Base-by-base conservation (phyloP, 2,329 filamentous ascomycete species). In the Pseudomassariella vexata region DNA sequence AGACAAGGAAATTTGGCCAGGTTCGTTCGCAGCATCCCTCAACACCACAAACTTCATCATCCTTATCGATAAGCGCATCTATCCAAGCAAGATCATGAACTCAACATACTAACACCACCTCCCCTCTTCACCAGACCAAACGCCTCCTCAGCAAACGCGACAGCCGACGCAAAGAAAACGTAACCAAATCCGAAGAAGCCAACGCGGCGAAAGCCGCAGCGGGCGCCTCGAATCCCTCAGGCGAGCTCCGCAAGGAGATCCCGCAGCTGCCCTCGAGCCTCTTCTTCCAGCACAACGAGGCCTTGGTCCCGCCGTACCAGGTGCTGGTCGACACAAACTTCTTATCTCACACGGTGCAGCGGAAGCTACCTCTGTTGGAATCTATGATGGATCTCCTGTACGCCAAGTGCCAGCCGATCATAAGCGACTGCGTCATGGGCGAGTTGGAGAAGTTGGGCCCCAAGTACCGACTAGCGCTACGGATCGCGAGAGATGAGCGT, bases 301-400 rank as follows among this genome's bases (percentile, higher is more conserved):
- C 85, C 32, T 76, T 95, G 26, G 79, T 85, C 9, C 87, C 89
- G 4, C 87, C 88, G 2, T 94, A 94, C 66, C 62, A 62, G 30
- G 74, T 90, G 35, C 75, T 94, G 8, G 73, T 92, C 51, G 86
- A 37, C 58, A 90, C 87, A 57, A 94, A 94, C 56, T 95, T 95
- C 54, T 73, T 95, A 41, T 86, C 80, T 23, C 88, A 95, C 60
- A 92, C 88, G 0, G 85, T 96, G 2, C 85, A 89, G 59, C 79
- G 83, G 46, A 96, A 98, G 64, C 76, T 96, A 14, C 86, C 89
- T 20, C 66, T 96, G 9, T 72, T 29, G 24, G 44, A 41, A 24
- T 73, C 76, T 2, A 74, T 89, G 68, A 95, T 95, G 86, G 88
- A 95, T 57, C 84, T 85, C 33, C 72, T 98, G 5, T 94, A 89